Base-by-base conservation (phyloP, 345 rosid genomes). In the Rhodamnia rubescens region DNA sequence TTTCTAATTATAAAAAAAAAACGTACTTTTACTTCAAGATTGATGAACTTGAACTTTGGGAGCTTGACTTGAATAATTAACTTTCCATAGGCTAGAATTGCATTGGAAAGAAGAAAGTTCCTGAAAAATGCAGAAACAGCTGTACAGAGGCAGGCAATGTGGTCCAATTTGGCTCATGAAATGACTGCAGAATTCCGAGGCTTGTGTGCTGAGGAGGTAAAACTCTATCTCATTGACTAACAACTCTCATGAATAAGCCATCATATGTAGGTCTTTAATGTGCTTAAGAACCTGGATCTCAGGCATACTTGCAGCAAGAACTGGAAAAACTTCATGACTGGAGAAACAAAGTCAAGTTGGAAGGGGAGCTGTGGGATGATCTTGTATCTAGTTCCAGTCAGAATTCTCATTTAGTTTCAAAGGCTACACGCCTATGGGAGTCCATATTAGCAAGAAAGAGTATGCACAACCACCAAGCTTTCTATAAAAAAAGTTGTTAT, bases 121-220 rank as follows among this genome's bases (percentile, higher is more conserved):
- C 96, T 97, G 29, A 94, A 94, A 93, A 95, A 93, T 86, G 99
- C 99, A 21, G 99, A 96, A 89, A 93, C 92, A 85, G 99, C 97
- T 5, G 98, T 96, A 18, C 99, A 96, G 58, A 95, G 97, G 86
- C 99, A 97, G 86, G 98, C 98, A 24, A 97, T 94, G 98, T 97
- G 99, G 99, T 96, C 99, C 84, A 96, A 92, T 91, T 91, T 97
- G 91, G 99, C 99, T 82, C 99, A 97, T 91, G 99, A 97, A 92
- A 96, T 97, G 99, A 97, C 99, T 85, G 99, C 98, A 82, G 99
- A 97, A 87, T 97, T 97, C 87, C 98, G 99, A 92, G 97, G 99
- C 85, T 96, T 97, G 85, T 97, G 99, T 90, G 99, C 99, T 82
- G 99, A 97, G 90, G 99, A 97, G 99, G 99, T 96, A 88, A 83